phyloP scores from a whole-genome alignment of 163 green algal genomes.

The Trebouxiophyceae sp. region DNA sequence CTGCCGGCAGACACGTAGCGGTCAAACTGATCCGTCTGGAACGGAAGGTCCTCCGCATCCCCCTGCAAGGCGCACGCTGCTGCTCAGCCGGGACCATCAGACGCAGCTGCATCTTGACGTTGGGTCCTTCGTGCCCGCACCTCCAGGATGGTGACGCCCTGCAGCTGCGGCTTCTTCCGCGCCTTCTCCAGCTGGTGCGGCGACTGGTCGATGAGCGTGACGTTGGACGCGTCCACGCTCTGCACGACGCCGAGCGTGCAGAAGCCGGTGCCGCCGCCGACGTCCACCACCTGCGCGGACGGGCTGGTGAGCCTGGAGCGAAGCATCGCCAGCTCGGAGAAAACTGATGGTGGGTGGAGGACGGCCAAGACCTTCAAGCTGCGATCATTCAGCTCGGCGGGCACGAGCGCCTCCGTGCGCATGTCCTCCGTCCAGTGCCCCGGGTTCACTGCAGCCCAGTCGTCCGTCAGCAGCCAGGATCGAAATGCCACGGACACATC shows the following conservation, averaged over 20 bases:
- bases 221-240: constrained; percentile 56
- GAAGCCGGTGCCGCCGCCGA: constrained; percentile 94
- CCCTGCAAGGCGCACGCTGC: too few relatives aligned
- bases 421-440: constrained; percentile 94
- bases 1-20: constrained; percentile 87
- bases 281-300: constrained; percentile 86
- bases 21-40: constrained; percentile 80
- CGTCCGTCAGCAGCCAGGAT: too few relatives aligned
- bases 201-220: constrained; percentile 89
- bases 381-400: constrained; percentile 62
- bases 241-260: constrained; percentile 85
- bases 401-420: constrained; percentile 73
- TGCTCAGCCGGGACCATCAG: too few relatives aligned
- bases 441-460: constrained; percentile 57
- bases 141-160: constrained; percentile 85
- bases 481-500: too few relatives aligned
- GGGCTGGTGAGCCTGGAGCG: too few relatives aligned
- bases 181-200: constrained; percentile 89
- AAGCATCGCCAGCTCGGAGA: too few relatives aligned
- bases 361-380: constrained; percentile 63
- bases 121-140: too few relatives aligned
- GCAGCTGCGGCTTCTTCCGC: constrained; percentile 67
- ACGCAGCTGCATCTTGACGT: too few relatives aligned
- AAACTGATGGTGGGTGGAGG: too few relatives aligned
- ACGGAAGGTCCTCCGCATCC: constrained; percentile 90